A percentile compares a stretch with the other conserved stretches of the same genome.
phyloP scores from a whole-genome alignment of 2,329 filamentous ascomycete genomes.

The Karstenula rhodostoma region DNA sequence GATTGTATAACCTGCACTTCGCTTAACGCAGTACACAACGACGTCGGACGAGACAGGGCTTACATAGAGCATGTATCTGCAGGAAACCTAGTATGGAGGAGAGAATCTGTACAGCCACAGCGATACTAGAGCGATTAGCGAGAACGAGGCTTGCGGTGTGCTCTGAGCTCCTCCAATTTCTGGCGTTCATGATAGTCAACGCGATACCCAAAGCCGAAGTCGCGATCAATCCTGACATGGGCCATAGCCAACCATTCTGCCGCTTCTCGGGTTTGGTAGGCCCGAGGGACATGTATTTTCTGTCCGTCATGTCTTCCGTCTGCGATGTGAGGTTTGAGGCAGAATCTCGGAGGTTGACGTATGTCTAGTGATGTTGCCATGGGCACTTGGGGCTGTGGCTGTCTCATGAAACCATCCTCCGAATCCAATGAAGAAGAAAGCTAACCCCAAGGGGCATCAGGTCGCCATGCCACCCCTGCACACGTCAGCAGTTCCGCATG shows the following conservation, averaged over 20 bases:
- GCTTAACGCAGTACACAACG: background rate
- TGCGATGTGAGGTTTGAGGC: background rate
- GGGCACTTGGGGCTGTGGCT: no score
- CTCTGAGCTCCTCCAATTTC: constrained; percentile 14
- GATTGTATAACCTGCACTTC: constrained; percentile 5
- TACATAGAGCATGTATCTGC: constrained; percentile 11
- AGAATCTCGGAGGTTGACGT: background rate
- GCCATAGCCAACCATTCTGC: background rate
- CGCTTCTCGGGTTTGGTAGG: background rate
- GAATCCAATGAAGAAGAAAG: background rate
- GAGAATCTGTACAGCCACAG: constrained; percentile 13
- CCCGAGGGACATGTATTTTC: background rate
- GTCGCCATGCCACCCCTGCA: no score
- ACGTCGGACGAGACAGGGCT: background rate
- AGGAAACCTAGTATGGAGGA: constrained; percentile 7
- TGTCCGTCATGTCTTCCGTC: background rate
- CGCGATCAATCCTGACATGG: background rate
- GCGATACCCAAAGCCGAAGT: constrained; percentile 7
- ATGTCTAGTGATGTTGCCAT: background rate
- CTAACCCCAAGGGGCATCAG: background rate
- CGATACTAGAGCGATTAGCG: constrained; percentile 6
- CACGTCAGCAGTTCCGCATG: no score
- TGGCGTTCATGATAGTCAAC: constrained; percentile 3
- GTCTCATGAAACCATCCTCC: background rate
- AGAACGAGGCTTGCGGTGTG: constrained; percentile 1